phyloP scores from a whole-genome alignment of 2,329 filamentous ascomycete genomes.

The Furcasterigmium sp. region DNA sequence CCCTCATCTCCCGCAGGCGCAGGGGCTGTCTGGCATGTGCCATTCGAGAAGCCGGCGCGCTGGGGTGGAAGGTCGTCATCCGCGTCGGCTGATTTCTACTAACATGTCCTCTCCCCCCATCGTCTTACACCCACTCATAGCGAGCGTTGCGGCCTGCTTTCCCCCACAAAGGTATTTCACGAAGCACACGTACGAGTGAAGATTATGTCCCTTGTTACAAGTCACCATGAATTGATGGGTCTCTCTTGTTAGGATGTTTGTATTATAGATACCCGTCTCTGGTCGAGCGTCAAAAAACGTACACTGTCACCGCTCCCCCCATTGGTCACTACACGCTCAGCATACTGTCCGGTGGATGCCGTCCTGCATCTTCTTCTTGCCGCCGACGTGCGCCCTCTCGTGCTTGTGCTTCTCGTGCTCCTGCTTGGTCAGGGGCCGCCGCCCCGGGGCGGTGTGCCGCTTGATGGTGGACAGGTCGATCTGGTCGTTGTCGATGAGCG shows the following conservation, averaged over 20 bases:
- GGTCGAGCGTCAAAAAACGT: too few species aligned
- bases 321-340: constrained; percentile 8
- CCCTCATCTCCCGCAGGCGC: constrained; percentile 61
- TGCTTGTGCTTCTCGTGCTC: constrained; percentile 6
- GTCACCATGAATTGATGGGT: too few species aligned
- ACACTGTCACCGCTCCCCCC: too few species aligned
- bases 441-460: constrained; percentile 7
- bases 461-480: constrained; percentile 11
- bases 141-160: too few species aligned
- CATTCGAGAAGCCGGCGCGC: constrained; percentile 66
- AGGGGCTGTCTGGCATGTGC: constrained; percentile 70
- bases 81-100: constrained; percentile 51
- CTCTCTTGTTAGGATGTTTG: too few species aligned
- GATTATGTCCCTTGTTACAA: too few species aligned
- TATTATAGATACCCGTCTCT: too few species aligned
- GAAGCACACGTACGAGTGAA: too few species aligned
- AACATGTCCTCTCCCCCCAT: too few species aligned
- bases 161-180: too few species aligned
- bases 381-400: neutral
- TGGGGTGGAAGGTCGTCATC: constrained; percentile 65
- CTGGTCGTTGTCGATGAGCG: constrained; percentile 39
- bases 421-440: constrained; percentile 8
- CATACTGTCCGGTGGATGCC: constrained; percentile 25
- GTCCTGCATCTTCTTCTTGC: constrained; percentile 10
- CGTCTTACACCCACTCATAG: too few species aligned